A percentile compares a stretch with the other conserved stretches of the same genome.
phyloP scores from a whole-genome alignment of 2,329 filamentous ascomycete genomes.

The Byssothecium circinans region DNA sequence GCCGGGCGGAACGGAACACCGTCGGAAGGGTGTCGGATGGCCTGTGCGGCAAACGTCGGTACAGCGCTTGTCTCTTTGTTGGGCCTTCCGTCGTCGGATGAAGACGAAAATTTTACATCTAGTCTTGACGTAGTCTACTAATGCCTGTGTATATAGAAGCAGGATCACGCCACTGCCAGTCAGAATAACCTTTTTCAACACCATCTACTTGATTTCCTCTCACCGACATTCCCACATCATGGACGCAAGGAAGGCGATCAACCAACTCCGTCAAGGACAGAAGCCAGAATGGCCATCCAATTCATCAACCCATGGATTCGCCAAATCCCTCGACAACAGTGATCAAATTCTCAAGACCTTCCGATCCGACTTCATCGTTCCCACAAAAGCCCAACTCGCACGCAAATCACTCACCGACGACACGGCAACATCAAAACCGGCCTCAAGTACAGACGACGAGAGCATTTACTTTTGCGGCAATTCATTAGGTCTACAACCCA shows the following conservation, averaged over 20 bases:
- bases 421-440: constrained; percentile 23
- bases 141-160: neutral
- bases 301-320: constrained; percentile 27
- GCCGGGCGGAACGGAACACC: constrained; percentile 10
- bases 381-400: constrained; percentile 70
- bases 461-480: constrained; percentile 86
- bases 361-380: constrained; percentile 73
- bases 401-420: constrained; percentile 56
- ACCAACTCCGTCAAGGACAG: constrained; percentile 31
- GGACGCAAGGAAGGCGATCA: constrained; percentile 26
- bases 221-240: constrained; percentile 17
- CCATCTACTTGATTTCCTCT: neutral
- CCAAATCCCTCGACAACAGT: constrained; percentile 29
- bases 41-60: neutral
- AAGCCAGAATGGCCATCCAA: constrained; percentile 32
- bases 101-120: neutral
- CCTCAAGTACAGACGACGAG: constrained; percentile 43
- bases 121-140: neutral
- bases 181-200: neutral
- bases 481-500: constrained; percentile 82
- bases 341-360: constrained; percentile 41
- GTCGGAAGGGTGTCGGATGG: constrained; percentile 4
- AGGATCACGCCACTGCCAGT: neutral
- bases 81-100: neutral
- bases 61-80: neutral